Evolutionary conservation across 225 moss, liverwort and hornwort species (phyloP).

Genomic region (Rhytidiadelphus loreus): DNA sequence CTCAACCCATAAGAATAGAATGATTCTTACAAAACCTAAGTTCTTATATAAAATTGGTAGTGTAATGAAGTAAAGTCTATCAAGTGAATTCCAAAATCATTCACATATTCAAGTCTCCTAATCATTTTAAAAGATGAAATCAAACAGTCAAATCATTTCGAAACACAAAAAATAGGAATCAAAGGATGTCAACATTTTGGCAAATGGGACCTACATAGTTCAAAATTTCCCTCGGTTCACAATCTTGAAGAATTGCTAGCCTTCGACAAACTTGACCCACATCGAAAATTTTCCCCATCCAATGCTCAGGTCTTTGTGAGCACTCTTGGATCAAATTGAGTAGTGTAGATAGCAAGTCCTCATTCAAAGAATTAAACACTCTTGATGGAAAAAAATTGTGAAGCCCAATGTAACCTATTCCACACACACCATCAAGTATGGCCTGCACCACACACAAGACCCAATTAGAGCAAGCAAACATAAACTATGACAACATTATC

Average conservation of each 20-base stretch:
- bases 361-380: background rate
- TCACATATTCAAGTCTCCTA: background rate
- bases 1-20: background rate
- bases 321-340: background rate
- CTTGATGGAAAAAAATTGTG: rapidly evolving
- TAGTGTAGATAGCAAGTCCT: background rate
- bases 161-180: background rate
- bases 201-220: background rate
- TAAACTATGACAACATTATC: background rate
- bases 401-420: background rate
- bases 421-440: background rate
- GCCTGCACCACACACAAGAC: background rate
- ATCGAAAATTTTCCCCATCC: rapidly evolving
- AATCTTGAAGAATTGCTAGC: background rate
- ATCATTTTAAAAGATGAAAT: background rate
- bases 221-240: background rate
- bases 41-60: rapidly evolving
- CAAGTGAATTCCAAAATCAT: background rate
- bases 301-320: no score
- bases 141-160: no score
- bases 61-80: background rate
- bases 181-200: background rate
- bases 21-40: no score
- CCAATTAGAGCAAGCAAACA: background rate
- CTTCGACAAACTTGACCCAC: rapidly evolving